Evolutionary conservation across 345 rosid genomes (phyloP).

Genomic region (Clausena lansium): DNA sequence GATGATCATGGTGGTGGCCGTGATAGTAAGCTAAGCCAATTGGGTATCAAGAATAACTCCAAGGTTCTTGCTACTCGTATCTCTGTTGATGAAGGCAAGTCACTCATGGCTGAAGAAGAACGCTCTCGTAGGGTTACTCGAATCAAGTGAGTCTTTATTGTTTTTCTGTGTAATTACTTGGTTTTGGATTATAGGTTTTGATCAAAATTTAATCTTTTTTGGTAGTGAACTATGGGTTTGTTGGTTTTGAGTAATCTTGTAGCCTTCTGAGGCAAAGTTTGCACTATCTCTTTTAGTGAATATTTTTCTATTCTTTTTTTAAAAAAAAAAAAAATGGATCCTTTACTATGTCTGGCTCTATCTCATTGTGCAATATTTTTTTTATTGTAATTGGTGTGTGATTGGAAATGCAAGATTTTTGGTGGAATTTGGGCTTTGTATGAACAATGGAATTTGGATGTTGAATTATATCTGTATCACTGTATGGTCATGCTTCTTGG

Average conservation of each 20-base stretch:
- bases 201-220: not conserved
- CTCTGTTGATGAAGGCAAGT: conserved; percentile 62
- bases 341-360: not conserved
- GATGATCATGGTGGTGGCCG: conserved; percentile 62
- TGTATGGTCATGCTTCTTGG: not conserved
- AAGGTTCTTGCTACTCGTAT: conserved; percentile 70
- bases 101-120: conserved; percentile 77
- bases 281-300: not conserved
- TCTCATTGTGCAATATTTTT: not conserved
- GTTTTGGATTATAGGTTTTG: not conserved
- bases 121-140: conserved; percentile 64
- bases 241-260: not conserved
- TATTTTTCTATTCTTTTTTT: not conserved
- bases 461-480: not conserved
- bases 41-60: conserved; percentile 70
- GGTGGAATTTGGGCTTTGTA: no score
- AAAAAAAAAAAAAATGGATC: not conserved
- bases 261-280: not conserved
- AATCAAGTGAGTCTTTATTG: conserved; percentile 53
- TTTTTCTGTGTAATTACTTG: not conserved
- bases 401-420: no score
- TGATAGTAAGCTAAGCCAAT: conserved; percentile 40
- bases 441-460: not conserved
- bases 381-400: not conserved
- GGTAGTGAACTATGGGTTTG: not conserved